phyloP scores from a whole-genome alignment of 2,329 filamentous ascomycete genomes.

The Stachybotrys elegans region DNA sequence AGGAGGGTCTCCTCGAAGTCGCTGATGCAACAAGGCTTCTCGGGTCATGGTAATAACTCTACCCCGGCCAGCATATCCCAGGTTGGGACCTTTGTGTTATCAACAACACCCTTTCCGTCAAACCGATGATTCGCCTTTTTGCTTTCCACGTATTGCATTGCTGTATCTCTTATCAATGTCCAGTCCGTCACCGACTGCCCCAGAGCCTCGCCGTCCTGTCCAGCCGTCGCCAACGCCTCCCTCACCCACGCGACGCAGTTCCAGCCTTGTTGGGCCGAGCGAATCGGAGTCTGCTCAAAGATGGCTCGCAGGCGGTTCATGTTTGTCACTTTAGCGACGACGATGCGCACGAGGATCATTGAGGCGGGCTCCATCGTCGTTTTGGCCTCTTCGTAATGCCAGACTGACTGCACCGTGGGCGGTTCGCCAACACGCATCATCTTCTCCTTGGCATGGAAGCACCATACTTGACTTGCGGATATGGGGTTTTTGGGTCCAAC shows the following conservation, averaged over 20 bases:
- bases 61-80: no score
- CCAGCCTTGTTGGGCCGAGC: neutral
- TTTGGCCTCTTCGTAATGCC: slow-evolving; percentile 20
- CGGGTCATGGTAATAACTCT: no score
- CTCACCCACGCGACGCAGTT: slow-evolving; percentile 35
- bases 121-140: slow-evolving; percentile 36
- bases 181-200: slow-evolving; percentile 26
- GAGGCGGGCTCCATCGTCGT: slow-evolving; percentile 3
- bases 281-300: slow-evolving; percentile 14
- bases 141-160: slow-evolving; percentile 30
- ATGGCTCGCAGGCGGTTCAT: slow-evolving; percentile 15
- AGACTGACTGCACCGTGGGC: slow-evolving; percentile 10
- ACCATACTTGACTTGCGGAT: slow-evolving; percentile 2
- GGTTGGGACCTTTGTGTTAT: slow-evolving; percentile 24
- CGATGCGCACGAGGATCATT: slow-evolving; percentile 12
- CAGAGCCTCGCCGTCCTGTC: slow-evolving; percentile 23
- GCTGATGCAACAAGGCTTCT: no score
- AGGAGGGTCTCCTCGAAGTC: no score
- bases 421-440: slow-evolving; percentile 4
- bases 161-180: slow-evolving; percentile 25
- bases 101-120: slow-evolving; percentile 26
- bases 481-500: slow-evolving; percentile 26
- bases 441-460: slow-evolving; percentile 26
- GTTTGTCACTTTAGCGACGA: slow-evolving; percentile 23
- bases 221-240: slow-evolving; percentile 28